Evolutionary conservation across 345 rosid species (phyloP), one percentile per base, ranked within the genome.

Genomic region (Lagerstroemia speciosa): DNA sequence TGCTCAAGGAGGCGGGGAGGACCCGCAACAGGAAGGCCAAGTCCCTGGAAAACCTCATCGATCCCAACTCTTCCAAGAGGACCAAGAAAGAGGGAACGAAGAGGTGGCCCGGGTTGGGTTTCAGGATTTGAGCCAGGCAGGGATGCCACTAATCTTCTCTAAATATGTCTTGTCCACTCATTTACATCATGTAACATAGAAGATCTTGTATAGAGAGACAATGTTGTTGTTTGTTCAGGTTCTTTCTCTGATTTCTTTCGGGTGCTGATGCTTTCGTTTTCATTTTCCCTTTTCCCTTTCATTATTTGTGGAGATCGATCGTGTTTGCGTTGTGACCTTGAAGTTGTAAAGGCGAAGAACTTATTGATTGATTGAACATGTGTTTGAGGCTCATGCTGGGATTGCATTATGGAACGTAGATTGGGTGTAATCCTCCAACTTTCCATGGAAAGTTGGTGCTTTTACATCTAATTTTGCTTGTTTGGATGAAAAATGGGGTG

Each of bases 1-100:
- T 95, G 43, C 85, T 95, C 70, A 95, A 95, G 78, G 99, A 95
- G 76, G 97, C 99, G 0, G 99, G 99, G 65, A 79, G 96, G 76
- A 71, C 97, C 6, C 83, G 98, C 43, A 92, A 87, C 78, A 80
- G 88, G 69, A 89, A 92, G 77, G 91, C 98, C 30, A 95, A 87
- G 77, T 95, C 99, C 8, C 89, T 95, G 26, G 92, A 90, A 80
- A 90, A 89, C 75, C 97, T 95, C 69, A 90, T 95, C 1, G 97
- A 89, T 76, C 96, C 92, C 61, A 87, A 60, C 74, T 86, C 98
- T 60, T 85, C 79, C 76, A 91, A 89, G 78, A 64, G 81, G 77
- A 66, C 83, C 19, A 91, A 88, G 89, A 91, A 89, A 81, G 90
- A 84, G 71, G 80, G 78, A 20, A 76, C 80, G 24, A 94, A 88